Evolutionary conservation across 192 early-diverging fungal genomes (phyloP).

Genomic region (Coemansia javaensis): DNA sequence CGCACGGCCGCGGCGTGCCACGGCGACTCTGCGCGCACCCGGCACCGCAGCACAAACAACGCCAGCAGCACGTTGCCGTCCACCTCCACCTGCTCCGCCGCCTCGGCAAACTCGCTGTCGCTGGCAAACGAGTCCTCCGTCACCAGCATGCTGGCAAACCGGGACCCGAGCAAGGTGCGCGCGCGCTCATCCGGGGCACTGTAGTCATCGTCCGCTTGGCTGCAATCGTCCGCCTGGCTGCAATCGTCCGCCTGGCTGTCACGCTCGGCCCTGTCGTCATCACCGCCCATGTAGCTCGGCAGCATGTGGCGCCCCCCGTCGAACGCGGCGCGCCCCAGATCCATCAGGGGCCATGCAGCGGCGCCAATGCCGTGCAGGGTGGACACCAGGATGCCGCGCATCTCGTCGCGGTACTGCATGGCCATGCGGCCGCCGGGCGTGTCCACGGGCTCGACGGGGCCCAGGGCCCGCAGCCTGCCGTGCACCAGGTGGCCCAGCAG

Average conservation of each 20-base stretch:
- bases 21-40: background rate
- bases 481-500: conserved; percentile 47
- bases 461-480: conserved; percentile 30
- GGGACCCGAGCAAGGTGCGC: background rate
- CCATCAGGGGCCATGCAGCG: conserved; percentile 6
- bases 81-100: conserved; percentile 22
- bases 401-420: conserved; percentile 50
- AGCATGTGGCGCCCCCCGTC: conserved; percentile 4
- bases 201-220: background rate
- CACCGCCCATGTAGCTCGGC: conserved; percentile 8
- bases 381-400: conserved; percentile 12
- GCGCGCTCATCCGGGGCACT: background rate
- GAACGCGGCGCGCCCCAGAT: conserved; percentile 4
- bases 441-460: background rate
- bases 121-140: conserved; percentile 17
- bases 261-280: background rate
- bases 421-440: conserved; percentile 34
- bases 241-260: background rate
- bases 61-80: conserved; percentile 18
- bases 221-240: background rate
- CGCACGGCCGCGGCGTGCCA: conserved; percentile 22
- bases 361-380: conserved; percentile 6
- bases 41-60: conserved; percentile 27
- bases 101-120: conserved; percentile 19
- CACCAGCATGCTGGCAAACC: conserved; percentile 13